Evolutionary conservation across 805 yeast genomes (phyloP).

Genomic region (Nakazawaea sp.): DNA sequence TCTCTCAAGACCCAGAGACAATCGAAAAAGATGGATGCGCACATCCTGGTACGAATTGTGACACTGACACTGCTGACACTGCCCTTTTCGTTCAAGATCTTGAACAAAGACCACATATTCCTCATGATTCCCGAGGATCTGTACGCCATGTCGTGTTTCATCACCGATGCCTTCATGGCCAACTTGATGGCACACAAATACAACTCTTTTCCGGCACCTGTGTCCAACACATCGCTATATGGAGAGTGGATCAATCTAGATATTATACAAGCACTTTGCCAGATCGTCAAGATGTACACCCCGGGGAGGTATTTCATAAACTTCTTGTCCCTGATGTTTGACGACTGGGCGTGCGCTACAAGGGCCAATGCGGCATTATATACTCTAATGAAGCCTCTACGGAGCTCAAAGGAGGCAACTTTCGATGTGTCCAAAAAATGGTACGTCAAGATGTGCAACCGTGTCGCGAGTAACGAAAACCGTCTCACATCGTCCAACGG

Average conservation of each 20-base stretch:
- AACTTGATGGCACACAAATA: slow-evolving; percentile 61
- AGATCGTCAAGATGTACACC: slow-evolving; percentile 70
- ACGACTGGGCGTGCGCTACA: slow-evolving; percentile 56
- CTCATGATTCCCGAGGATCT: slow-evolving; percentile 91
- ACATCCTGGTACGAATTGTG: slow-evolving; percentile 74
- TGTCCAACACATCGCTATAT: slow-evolving; percentile 57
- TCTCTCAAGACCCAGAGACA: slow-evolving; percentile 79
- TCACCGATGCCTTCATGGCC: slow-evolving; percentile 73
- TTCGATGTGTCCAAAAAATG: slow-evolving; percentile 63
- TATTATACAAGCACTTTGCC: slow-evolving; percentile 90
- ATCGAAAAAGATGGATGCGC: slow-evolving; percentile 90
- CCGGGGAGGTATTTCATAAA: slow-evolving; percentile 79
- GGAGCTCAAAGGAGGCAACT: slow-evolving; percentile 49
- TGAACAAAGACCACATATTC: slow-evolving; percentile 86
- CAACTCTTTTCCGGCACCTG: slow-evolving; percentile 62
- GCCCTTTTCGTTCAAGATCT: slow-evolving; percentile 52
- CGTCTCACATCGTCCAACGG: slow-evolving; percentile 62
- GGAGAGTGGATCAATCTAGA: slow-evolving; percentile 76
- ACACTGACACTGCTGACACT: slow-evolving; percentile 35
- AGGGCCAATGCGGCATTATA: slow-evolving; percentile 76
- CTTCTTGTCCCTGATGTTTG: slow-evolving; percentile 50
- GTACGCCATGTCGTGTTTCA: slow-evolving; percentile 89
- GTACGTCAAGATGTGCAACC: slow-evolving; percentile 79
- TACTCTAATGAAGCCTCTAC: slow-evolving; percentile 66
- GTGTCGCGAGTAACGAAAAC: slow-evolving; percentile 62